Base-by-base conservation (phyloP, 169 alveolate genomes). In the Neospora caninum region DNA sequence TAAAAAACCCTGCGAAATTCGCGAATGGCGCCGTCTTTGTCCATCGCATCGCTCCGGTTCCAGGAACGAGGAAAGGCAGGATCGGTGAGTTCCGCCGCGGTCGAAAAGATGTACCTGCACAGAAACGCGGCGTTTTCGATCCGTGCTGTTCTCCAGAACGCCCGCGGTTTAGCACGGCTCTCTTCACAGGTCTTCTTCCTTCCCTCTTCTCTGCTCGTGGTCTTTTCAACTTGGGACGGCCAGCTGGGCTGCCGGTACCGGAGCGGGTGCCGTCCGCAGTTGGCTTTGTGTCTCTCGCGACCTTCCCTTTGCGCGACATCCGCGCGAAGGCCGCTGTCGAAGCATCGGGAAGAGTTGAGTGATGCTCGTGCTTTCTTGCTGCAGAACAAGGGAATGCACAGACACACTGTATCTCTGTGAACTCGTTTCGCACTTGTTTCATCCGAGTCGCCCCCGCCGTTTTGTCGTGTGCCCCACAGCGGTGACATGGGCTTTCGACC, bases 1-100 rank as follows among this genome's bases (percentile, higher is more conserved):
- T 91, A 0, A 45, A 78, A 10, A 94, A 94, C 41, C 94, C 95
- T 4, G 82, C 95, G 42, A 91, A 94, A 36, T 94, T 94, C 38
- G 34, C 34, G n/a, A 18, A 88, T 36, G 84, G 36, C 2, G 95
- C 95, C 29, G 36, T 94, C 34, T 94, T 94, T 43, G 94, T 94
- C 20, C 95, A 94, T 31, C 88, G 95, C 18, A 87, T 94, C 20
- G 95, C 95, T 20, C 95, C 95, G 0, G 92, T 94, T 0, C 95
- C 95, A 36, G 95, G 95, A 67, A 94, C 94, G 58, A 43, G 64
- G 91, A 94, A 94, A 54, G 95, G 95, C 31, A 88, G 80, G 54
- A 88, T 94, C 39, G 93, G 95, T 94, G 86, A 78, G 94, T 31
- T 7, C 70, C 41, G 31, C 36, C 34, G 25, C 7, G 73, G n/a